Evolutionary conservation across 2,329 filamentous ascomycete species (phyloP).

Genomic region (Myriangium duriaei): DNA sequence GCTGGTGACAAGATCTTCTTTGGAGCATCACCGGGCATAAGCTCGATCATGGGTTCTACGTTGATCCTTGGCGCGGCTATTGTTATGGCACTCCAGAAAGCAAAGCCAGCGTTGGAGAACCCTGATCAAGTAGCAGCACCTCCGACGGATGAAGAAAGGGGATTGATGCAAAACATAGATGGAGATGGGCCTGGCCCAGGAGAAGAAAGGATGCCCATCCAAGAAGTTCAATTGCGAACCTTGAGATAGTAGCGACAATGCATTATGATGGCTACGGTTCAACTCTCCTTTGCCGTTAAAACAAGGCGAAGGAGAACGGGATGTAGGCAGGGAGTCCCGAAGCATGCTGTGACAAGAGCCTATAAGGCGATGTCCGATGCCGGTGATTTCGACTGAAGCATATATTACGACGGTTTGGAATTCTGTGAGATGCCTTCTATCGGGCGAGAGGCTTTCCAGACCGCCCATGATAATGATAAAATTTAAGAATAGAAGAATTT

Average conservation of each 20-base stretch:
- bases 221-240: slow-evolving; percentile 16
- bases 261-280: too few species aligned
- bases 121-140: slow-evolving; percentile 11
- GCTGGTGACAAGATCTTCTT: slow-evolving; percentile 52
- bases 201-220: slow-evolving; percentile 14
- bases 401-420: too few species aligned
- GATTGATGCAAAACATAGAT: slow-evolving; percentile 18
- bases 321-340: too few species aligned
- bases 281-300: too few species aligned
- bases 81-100: slow-evolving; percentile 48
- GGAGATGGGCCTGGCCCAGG: slow-evolving; percentile 10
- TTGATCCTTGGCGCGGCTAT: slow-evolving; percentile 54
- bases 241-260: slow-evolving; percentile 15
- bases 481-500: too few species aligned
- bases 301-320: too few species aligned
- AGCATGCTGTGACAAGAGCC: too few species aligned
- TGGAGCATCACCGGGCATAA: slow-evolving; percentile 43
- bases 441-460: too few species aligned
- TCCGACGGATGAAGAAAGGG: slow-evolving; percentile 22
- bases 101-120: slow-evolving; percentile 17
- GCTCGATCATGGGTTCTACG: slow-evolving; percentile 49
- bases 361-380: too few species aligned
- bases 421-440: too few species aligned
- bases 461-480: too few species aligned
- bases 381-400: too few species aligned